phyloP scores from a whole-genome alignment of 2,329 filamentous ascomycete genomes.

The Capronia americana region DNA sequence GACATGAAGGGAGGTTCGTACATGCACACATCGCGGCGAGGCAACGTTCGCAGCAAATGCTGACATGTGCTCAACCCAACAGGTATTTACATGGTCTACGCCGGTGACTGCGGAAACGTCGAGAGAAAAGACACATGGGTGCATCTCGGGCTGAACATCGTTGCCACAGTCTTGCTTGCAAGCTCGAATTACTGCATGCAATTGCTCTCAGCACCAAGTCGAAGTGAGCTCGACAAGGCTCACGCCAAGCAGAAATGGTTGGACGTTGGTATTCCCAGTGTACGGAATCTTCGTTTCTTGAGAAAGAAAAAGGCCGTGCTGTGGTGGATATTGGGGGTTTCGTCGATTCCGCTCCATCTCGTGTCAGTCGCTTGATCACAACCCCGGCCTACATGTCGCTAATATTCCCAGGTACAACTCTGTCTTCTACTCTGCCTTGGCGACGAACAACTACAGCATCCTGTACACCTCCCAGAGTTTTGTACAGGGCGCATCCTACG shows the following conservation, averaged over 20 bases:
- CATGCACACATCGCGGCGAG: neutral
- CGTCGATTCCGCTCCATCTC: constrained; percentile 41
- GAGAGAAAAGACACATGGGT: constrained; percentile 40
- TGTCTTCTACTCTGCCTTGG: constrained; percentile 40
- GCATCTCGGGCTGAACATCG: constrained; percentile 57
- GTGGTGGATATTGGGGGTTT: constrained; percentile 39
- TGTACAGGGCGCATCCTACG: constrained; percentile 29
- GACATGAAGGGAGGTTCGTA: constrained; percentile 30
- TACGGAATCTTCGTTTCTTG: constrained; percentile 41
- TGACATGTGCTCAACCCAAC: neutral
- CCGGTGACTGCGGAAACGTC: constrained; percentile 31
- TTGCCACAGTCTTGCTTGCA: constrained; percentile 54
- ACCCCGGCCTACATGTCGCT: constrained; percentile 31
- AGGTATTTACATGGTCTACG: constrained; percentile 31
- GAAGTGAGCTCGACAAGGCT: constrained; percentile 56
- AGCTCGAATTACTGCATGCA: constrained; percentile 62
- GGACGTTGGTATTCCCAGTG: constrained; percentile 43
- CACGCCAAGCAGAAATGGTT: constrained; percentile 48
- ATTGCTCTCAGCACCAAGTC: constrained; percentile 57
- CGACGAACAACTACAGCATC: constrained; percentile 39
- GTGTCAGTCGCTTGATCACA: constrained; percentile 36
- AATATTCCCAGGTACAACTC: constrained; percentile 41
- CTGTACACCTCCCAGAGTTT: constrained; percentile 34
- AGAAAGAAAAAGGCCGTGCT: constrained; percentile 30
- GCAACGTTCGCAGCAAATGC: neutral